These are phyloP conservation scores for Sparassis latifolia DNA, from an alignment of 1,284 basidiomycete species.

Conservation along the genomic window DNA sequence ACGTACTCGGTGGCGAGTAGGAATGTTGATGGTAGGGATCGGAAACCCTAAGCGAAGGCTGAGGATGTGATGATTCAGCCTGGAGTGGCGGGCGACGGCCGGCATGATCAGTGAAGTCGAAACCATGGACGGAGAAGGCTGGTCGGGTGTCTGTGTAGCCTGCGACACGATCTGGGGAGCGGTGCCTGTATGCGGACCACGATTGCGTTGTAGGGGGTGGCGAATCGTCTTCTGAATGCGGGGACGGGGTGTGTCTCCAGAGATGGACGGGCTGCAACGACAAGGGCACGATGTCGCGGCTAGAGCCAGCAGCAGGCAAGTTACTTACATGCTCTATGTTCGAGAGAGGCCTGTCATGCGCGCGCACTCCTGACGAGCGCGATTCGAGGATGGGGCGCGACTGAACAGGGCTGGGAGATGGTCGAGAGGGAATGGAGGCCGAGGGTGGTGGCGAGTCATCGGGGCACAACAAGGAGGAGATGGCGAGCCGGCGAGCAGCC, in stretches of 20 bases:
- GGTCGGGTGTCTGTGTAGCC: conserved; percentile 3
- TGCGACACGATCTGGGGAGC: conserved; percentile 6
- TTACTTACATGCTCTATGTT: too few species aligned
- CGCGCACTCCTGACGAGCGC: not conserved
- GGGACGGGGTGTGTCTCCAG: conserved; percentile 19
- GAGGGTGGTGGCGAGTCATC: conserved; percentile 32
- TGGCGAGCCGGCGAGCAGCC: conserved; percentile 62
- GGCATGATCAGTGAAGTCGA: conserved; percentile 10
- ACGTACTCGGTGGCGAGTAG: conserved; percentile 5
- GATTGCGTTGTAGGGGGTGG: not conserved
- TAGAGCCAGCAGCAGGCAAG: conserved; percentile 2
- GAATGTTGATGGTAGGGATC: conserved; percentile 9
- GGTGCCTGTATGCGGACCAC: not conserved
- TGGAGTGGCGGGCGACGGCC: conserved; percentile 13
- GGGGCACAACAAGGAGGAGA: conserved; percentile 63
- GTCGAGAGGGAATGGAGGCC: conserved; percentile 10
- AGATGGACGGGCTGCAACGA: conserved; percentile 16
- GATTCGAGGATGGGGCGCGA: not conserved
- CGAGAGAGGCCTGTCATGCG: not conserved
- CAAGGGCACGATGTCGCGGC: conserved; percentile 18
- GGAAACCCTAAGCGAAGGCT: conserved; percentile 9
- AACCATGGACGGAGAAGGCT: conserved; percentile 9
- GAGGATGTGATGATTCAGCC: conserved; percentile 8
- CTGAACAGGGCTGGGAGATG: conserved; percentile 7
- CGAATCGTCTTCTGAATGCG: conserved; percentile 5